Base-by-base conservation (phyloP, 2,329 filamentous ascomycete genomes). In the Cytospora mali region DNA sequence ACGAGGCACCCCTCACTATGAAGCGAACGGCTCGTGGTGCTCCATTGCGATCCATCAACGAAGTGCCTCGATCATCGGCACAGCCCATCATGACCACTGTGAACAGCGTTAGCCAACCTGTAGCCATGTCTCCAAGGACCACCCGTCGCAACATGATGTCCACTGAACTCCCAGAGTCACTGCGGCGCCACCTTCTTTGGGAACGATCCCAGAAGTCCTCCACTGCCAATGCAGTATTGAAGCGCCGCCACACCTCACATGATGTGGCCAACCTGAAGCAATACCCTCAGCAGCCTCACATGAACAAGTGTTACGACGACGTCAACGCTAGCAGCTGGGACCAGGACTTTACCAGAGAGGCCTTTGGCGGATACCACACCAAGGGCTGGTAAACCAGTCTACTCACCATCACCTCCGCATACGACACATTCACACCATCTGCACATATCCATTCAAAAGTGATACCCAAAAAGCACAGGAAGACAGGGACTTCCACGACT, bases 101-200 rank as follows among this genome's bases (percentile, higher is more conserved):
- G 23, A 88, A 88, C 62, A 74, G 76, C 46, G 75, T 81, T 54
- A 86, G 90, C 67, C 60, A 65, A 16, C 63, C 63, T 23, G 86
- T 88, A 29, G 91, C 92, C 1, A 84, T 97, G 67, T 98, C 95
- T 6, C 95, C 95, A 4, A 87, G 93, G 62, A 97, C 94, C 0
- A 97, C 93, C 0, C 87, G 95, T 57, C 87, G 93, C 65, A 96
- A 97, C 76, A 99, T 99, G 95, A 84, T 99, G 62, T 90, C 92
- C 10, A 96, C 92, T 0, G 95, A 99, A 78, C 81, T 99, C 60
- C 97, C 94, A 2, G 93, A 97, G 74, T 96, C 92, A 25, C 87
- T 99, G 4, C 88, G 95, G 25, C 91, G 93, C 69, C 91, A 97
- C 70, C 87, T 99, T 18, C 84, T 98, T 18, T 96, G 92, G 91